phyloP scores from a whole-genome alignment of 2,329 filamentous ascomycete genomes.

The Cladophialophora exuberans region DNA sequence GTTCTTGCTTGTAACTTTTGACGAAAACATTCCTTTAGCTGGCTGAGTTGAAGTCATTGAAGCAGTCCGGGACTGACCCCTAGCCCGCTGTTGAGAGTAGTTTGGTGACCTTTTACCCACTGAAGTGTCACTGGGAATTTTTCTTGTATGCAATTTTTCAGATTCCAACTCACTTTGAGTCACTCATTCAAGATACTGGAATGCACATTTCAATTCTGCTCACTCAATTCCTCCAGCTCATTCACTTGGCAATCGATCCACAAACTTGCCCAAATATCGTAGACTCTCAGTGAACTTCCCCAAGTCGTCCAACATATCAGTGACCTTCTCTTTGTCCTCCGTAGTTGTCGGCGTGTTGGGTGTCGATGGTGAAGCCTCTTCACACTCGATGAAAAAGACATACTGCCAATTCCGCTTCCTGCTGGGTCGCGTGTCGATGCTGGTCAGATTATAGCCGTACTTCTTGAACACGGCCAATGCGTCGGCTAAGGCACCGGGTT shows the following conservation, averaged over 20 bases:
- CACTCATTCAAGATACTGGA: no score
- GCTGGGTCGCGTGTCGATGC: constrained; percentile 78
- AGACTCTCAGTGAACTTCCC: constrained; percentile 43
- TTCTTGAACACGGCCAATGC: constrained; percentile 77
- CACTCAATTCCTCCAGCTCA: not conserved
- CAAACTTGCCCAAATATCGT: constrained; percentile 35
- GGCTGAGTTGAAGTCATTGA: no score
- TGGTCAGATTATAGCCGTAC: constrained; percentile 78
- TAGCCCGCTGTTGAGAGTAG: no score
- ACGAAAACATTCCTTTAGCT: no score
- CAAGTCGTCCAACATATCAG: constrained; percentile 39
- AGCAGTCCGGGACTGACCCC: no score
- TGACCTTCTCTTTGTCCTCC: constrained; percentile 34
- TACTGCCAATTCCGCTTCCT: constrained; percentile 70
- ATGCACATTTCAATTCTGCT: not conserved
- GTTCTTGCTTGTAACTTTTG: not conserved
- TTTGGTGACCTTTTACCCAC: no score
- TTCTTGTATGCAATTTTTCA: no score
- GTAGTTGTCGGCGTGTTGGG: constrained; percentile 6
- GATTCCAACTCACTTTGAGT: no score
- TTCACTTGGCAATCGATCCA: constrained; percentile 23
- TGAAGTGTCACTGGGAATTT: no score
- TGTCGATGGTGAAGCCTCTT: constrained; percentile 43
- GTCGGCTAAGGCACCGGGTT: constrained; percentile 80
- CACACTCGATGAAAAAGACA: constrained; percentile 91